Percentiles rank a stretch among this genome's conserved stretches.
Evolutionary conservation across 306 rosid genomes (phyloP).

Genomic region (Pyrus communis): DNA sequence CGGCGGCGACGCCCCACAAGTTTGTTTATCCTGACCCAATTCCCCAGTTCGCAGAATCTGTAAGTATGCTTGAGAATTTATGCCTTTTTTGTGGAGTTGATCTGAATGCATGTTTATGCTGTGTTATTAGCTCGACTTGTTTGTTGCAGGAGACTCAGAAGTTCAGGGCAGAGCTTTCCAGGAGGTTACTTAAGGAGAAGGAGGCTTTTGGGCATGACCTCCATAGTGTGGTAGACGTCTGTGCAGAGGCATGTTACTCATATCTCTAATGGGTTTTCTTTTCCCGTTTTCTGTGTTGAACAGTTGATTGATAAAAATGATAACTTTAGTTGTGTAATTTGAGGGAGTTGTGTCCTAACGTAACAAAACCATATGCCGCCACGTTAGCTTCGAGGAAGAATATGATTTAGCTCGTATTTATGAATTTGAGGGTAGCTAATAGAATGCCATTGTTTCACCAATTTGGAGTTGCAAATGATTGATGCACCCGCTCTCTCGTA

Average conservation of each 20-base stretch:
- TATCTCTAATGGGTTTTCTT: not conserved
- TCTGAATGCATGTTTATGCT: not conserved
- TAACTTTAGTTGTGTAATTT: not conserved
- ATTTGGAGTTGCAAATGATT: not conserved
- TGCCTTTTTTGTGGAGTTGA: not conserved
- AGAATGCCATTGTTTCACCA: not conserved
- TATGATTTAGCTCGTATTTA: not conserved
- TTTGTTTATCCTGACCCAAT: constrained; percentile 53
- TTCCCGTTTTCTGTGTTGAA: not conserved
- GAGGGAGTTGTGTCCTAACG: too few species aligned
- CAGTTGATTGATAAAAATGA: not conserved
- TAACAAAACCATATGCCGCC: too few species aligned
- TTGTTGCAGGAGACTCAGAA: constrained; percentile 53
- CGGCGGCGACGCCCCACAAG: constrained; percentile 18
- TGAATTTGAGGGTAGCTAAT: not conserved
- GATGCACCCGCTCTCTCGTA: too few species aligned
- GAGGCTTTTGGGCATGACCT: constrained; percentile 56
- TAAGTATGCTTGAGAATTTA: not conserved
- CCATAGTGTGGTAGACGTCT: constrained; percentile 40
- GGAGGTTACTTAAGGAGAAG: constrained; percentile 39
- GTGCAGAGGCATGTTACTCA: constrained; percentile 37
- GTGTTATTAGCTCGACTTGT: not conserved
- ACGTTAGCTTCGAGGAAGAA: not conserved
- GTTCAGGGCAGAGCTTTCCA: constrained; percentile 42
- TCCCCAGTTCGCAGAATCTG: constrained; percentile 48